phyloP scores from a whole-genome alignment of 2,329 filamentous ascomycete species.

The Purpureocillium takamizusanense region DNA sequence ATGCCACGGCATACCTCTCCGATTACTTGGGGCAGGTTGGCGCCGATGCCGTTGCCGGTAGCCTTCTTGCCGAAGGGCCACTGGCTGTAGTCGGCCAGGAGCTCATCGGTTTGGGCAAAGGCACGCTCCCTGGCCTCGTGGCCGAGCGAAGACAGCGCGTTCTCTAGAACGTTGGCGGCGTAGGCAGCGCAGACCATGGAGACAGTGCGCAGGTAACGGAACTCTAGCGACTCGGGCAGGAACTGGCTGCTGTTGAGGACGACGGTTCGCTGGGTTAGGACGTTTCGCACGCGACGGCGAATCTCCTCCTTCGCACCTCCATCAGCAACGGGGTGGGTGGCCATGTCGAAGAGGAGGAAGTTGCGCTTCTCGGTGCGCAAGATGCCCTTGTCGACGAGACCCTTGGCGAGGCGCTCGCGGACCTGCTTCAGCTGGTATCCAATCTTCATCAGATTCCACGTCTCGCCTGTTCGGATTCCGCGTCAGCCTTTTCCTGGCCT shows the following conservation, averaged over 20 bases:
- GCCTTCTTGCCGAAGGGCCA: constrained; percentile 91
- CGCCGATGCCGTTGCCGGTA: constrained; percentile 71
- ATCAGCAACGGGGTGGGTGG: constrained; percentile 93
- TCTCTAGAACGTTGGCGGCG: constrained; percentile 95
- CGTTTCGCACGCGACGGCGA: constrained; percentile 79
- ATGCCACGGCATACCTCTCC: constrained; percentile 46
- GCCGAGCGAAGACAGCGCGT: constrained; percentile 86
- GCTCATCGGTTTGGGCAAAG: constrained; percentile 93
- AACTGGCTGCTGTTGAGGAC: constrained; percentile 81
- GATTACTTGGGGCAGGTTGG: constrained; percentile 83
- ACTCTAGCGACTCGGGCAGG: constrained; percentile 88
- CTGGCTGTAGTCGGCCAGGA: constrained; percentile 92
- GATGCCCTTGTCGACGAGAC: constrained; percentile 96
- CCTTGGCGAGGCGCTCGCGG: constrained; percentile 92
- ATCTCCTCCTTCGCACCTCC: constrained; percentile 97
- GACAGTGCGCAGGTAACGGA: constrained; percentile 84
- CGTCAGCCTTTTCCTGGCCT: constrained; percentile 1
- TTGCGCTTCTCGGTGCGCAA: constrained; percentile 98
- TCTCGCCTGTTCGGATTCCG: constrained; percentile 62
- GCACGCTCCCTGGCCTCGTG: constrained; percentile 91
- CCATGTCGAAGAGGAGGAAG: constrained; percentile 99
- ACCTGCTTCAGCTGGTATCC: constrained; percentile 99
- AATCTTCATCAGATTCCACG: constrained; percentile 99
- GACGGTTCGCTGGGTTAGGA: constrained; percentile 88
- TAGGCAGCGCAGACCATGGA: constrained; percentile 97